A percentile compares a stretch with the other conserved stretches of the same genome.
phyloP scores from a whole-genome alignment of 2,329 filamentous ascomycete species.

The Diaporthe velutina region DNA sequence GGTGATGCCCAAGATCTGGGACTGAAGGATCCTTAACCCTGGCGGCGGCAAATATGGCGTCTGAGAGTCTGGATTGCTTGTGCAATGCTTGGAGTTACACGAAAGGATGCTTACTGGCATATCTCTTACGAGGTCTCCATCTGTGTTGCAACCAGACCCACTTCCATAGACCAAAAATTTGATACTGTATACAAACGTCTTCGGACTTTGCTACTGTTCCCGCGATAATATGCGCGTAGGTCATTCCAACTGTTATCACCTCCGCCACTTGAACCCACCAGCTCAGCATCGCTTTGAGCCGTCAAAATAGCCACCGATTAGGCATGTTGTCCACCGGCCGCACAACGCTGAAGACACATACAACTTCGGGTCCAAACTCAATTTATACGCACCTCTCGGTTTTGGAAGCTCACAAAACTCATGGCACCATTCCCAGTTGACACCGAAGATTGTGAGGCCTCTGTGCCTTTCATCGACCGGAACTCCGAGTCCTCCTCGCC shows the following conservation, averaged over 20 bases:
- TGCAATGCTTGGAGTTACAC: background rate
- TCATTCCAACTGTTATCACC: too few species aligned
- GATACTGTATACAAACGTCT: background rate
- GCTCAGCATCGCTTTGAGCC: background rate
- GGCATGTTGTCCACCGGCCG: background rate
- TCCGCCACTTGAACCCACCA: too few species aligned
- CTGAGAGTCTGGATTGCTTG: background rate
- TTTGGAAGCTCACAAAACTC: background rate
- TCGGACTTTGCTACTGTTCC: background rate
- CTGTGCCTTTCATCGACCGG: background rate
- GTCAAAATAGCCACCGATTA: background rate
- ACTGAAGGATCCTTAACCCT: background rate
- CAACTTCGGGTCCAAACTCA: background rate
- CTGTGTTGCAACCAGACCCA: background rate
- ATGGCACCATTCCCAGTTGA: background rate
- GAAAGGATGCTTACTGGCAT: background rate
- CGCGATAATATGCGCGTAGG: too few species aligned
- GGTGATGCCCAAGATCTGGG: background rate
- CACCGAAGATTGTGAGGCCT: background rate
- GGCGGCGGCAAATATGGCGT: background rate
- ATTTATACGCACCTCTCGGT: background rate
- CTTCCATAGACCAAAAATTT: background rate
- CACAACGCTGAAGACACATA: background rate
- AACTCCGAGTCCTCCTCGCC: background rate
- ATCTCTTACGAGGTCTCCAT: background rate